A percentile compares a stretch with the other conserved stretches of the same genome.
phyloP scores from a whole-genome alignment of 169 alveolate genomes.

The Plasmodium vinckei region DNA sequence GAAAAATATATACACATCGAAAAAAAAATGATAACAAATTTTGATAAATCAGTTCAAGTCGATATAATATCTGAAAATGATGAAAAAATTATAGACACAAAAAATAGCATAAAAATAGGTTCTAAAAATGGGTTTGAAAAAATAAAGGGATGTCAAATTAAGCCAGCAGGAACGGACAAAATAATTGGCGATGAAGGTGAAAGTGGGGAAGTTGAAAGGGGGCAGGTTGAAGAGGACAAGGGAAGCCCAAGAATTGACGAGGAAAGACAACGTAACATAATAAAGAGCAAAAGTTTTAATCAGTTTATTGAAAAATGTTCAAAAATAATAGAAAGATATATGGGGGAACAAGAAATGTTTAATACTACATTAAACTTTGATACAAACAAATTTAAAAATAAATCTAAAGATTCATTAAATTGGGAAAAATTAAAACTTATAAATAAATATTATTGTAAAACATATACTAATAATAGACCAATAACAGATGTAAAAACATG shows the following conservation, averaged over 20 bases:
- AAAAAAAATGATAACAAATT: slow-evolving; percentile 9
- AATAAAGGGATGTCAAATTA: slow-evolving; percentile 8
- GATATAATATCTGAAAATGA: neutral
- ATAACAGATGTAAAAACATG: slow-evolving; percentile 78
- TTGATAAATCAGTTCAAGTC: slow-evolving; percentile 73
- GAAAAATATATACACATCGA: slow-evolving; percentile 32
- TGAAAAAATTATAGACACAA: neutral
- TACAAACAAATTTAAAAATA: slow-evolving; percentile 2
- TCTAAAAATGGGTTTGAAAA: neutral
- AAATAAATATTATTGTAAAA: slow-evolving; percentile 63
- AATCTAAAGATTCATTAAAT: slow-evolving; percentile 10
- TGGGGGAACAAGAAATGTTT: slow-evolving; percentile 73
- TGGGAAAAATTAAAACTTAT: slow-evolving; percentile 44
- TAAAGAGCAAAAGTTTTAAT: slow-evolving; percentile 17
- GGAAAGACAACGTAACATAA: slow-evolving; percentile 5
- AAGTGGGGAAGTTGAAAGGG: neutral
- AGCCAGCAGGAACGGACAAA: neutral
- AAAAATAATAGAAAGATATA: slow-evolving; percentile 46
- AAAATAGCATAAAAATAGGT: neutral
- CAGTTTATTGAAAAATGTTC: slow-evolving; percentile 40
- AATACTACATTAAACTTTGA: slow-evolving; percentile 50
- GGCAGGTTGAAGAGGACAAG: neutral
- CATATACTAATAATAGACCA: slow-evolving; percentile 72
- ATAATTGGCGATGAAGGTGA: neutral
- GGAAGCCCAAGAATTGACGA: neutral